A percentile compares a stretch with the other conserved stretches of the same genome.
These are phyloP conservation scores for Lepidium campestre DNA, from an alignment of 441 rosid species.

Conservation along the genomic window DNA sequence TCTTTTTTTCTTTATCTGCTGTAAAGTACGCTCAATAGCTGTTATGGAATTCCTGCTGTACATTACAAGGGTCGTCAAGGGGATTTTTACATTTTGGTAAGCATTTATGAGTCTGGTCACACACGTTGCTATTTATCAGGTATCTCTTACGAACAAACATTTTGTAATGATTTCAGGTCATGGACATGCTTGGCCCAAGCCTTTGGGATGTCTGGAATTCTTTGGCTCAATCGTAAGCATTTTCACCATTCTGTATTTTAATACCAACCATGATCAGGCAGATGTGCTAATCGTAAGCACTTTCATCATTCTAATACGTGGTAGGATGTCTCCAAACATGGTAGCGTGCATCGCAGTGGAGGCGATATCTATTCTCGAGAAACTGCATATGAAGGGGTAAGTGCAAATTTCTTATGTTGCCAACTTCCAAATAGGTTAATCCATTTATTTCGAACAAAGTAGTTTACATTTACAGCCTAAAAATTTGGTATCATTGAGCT, in stretches of 20 bases:
- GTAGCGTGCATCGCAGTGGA: conserved; percentile 95
- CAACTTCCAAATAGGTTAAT: neutral
- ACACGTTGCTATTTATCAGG: neutral
- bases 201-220: conserved; percentile 98
- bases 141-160: conserved; percentile 9
- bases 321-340: conserved; percentile 86
- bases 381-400: conserved; percentile 87
- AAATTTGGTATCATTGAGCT: neutral
- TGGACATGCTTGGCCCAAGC: conserved; percentile 98
- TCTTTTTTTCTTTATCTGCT: conserved; percentile 4
- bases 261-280: neutral
- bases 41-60: conserved; percentile 89
- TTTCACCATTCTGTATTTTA: neutral
- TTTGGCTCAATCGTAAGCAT: conserved; percentile 72
- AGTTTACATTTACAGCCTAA: neutral
- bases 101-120: conserved; percentile 21
- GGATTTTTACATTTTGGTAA: conserved; percentile 91
- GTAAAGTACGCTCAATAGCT: conserved; percentile 68
- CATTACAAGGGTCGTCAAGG: conserved; percentile 95
- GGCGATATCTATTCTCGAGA: conserved; percentile 91
- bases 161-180: conserved; percentile 55
- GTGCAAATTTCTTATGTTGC: conserved; percentile 8
- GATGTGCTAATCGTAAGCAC: conserved; percentile 4
- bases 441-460: neutral
- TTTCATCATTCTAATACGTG: conserved; percentile 18